Conservation (phyloP, 2,329 filamentous ascomycete species). For the Phaeosphaeria sp. region DNA sequence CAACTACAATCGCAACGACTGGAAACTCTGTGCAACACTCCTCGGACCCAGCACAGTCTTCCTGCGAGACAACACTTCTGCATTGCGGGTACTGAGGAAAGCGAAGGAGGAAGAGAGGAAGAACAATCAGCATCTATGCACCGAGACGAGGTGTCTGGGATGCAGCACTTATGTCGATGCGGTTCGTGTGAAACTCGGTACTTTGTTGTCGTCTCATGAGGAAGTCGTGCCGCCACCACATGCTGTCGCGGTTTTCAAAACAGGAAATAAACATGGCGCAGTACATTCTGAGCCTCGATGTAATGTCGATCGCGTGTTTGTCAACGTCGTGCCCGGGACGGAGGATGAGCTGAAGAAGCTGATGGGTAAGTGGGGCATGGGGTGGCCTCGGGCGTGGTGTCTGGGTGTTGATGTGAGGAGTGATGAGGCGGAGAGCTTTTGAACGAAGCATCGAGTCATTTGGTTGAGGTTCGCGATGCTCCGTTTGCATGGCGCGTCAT, state of each 20-base stretch:
- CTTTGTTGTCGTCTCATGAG: constrained; percentile 22
- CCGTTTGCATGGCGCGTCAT: not conserved
- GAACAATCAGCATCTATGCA: constrained; percentile 49
- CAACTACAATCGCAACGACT: constrained; percentile 23
- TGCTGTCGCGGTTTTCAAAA: constrained; percentile 52
- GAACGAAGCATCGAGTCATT: not conserved
- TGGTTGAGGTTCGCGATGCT: not conserved
- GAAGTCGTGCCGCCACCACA: constrained; percentile 21
- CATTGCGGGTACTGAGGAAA: constrained; percentile 44
- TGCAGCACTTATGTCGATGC: constrained; percentile 53
- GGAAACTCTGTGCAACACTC: constrained; percentile 59
- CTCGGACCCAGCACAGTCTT: constrained; percentile 58
- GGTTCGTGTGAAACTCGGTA: constrained; percentile 47
- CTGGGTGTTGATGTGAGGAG: constrained; percentile 20
- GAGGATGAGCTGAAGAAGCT: constrained; percentile 38
- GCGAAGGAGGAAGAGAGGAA: constrained; percentile 5
- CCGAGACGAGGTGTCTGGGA: constrained; percentile 53
- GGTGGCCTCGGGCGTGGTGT: constrained; percentile 31
- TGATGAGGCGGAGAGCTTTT: constrained; percentile 7
- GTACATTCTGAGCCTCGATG: constrained; percentile 51
- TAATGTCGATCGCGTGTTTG: constrained; percentile 43
- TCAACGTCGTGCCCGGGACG: constrained; percentile 46
- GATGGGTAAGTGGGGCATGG: constrained; percentile 44
- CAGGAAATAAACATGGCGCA: constrained; percentile 52
- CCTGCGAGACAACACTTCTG: constrained; percentile 32